These are phyloP conservation scores for Leccinum variicolor DNA, from an alignment of 768 basidiomycete species.

Conservation along the genomic window DNA sequence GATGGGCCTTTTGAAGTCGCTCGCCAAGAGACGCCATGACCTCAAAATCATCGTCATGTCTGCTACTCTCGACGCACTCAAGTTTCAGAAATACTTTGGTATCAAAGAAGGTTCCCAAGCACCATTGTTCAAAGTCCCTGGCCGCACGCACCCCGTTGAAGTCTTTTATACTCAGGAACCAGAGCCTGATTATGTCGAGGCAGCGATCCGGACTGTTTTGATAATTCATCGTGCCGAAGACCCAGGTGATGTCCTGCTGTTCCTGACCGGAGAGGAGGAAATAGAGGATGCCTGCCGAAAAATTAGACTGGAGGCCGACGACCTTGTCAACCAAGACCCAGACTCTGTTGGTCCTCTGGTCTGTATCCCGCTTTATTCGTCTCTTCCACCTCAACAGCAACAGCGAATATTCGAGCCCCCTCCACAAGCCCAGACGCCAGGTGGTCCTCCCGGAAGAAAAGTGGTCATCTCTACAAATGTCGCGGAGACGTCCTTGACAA, in stretches of 20 bases:
- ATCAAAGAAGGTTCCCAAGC: constrained; percentile 43
- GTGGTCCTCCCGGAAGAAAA: constrained; percentile 86
- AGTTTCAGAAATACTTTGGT: constrained; percentile 94
- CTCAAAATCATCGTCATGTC: constrained; percentile 99
- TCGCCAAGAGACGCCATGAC: constrained; percentile 78
- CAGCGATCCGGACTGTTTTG: constrained; percentile 91
- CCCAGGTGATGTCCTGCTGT: constrained; percentile 87
- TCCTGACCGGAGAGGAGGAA: constrained; percentile 98
- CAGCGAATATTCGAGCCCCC: constrained; percentile 95
- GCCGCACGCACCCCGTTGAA: constrained; percentile 93
- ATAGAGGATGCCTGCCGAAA: constrained; percentile 96
- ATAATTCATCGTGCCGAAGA: constrained; percentile 98
- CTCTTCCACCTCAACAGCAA: constrained; percentile 90
- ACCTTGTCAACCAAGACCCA: constrained; percentile 66
- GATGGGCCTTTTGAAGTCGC: constrained; percentile 90
- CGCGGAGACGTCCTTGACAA: constrained; percentile 95
- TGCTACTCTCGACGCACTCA: constrained; percentile 93
- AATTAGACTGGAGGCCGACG: constrained; percentile 88
- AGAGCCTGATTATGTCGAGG: constrained; percentile 95
- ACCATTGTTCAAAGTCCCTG: constrained; percentile 87
- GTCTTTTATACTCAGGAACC: constrained; percentile 92
- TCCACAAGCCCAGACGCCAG: constrained; percentile 50
- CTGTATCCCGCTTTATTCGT: constrained; percentile 94
- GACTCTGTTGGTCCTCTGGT: constrained; percentile 79
- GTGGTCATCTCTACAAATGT: constrained; percentile 96